Evolutionary conservation across 768 basidiomycete species (phyloP).

Genomic region (Filobasidium floriforme): DNA sequence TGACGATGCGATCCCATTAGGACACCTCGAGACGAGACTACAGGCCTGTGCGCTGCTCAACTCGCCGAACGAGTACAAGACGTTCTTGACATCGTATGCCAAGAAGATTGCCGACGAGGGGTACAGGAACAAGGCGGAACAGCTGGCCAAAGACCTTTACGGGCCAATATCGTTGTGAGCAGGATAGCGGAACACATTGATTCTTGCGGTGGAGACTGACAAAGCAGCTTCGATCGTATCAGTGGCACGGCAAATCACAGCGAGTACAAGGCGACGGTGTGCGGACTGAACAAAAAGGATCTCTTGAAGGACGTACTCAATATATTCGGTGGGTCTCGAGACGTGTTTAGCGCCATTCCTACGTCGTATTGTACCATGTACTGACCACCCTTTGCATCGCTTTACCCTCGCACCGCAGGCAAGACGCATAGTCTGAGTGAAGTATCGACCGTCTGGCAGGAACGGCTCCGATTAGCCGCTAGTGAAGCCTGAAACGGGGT

Average conservation of each 20-base stretch:
- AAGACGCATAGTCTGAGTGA: slow-evolving; percentile 17
- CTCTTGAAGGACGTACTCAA: slow-evolving; percentile 64
- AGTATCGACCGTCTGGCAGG: slow-evolving; percentile 18
- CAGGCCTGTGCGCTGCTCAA: slow-evolving; percentile 67
- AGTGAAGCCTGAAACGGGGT: slow-evolving; percentile 6
- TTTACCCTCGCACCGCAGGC: not conserved
- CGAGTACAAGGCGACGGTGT: slow-evolving; percentile 64
- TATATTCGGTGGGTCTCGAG: slow-evolving; percentile 7
- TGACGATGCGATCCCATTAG: slow-evolving; percentile 71
- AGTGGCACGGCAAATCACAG: slow-evolving; percentile 57
- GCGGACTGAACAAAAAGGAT: slow-evolving; percentile 71
- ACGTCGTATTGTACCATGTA: too few species aligned
- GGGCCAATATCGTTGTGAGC: slow-evolving; percentile 85
- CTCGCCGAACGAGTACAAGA: slow-evolving; percentile 76
- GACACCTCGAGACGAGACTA: slow-evolving; percentile 77
- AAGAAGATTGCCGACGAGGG: slow-evolving; percentile 81
- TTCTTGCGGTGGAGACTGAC: not conserved
- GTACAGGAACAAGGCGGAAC: slow-evolving; percentile 78
- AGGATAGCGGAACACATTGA: not conserved
- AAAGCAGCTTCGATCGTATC: slow-evolving; percentile 15
- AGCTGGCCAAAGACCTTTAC: slow-evolving; percentile 78
- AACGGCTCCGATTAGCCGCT: slow-evolving; percentile 3
- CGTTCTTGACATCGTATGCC: slow-evolving; percentile 66
- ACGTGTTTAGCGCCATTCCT: not conserved
- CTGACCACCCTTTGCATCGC: too few species aligned